Evolutionary conservation across 2,329 filamentous ascomycete species (phyloP).

Genomic region (Hypoxylon sp.): DNA sequence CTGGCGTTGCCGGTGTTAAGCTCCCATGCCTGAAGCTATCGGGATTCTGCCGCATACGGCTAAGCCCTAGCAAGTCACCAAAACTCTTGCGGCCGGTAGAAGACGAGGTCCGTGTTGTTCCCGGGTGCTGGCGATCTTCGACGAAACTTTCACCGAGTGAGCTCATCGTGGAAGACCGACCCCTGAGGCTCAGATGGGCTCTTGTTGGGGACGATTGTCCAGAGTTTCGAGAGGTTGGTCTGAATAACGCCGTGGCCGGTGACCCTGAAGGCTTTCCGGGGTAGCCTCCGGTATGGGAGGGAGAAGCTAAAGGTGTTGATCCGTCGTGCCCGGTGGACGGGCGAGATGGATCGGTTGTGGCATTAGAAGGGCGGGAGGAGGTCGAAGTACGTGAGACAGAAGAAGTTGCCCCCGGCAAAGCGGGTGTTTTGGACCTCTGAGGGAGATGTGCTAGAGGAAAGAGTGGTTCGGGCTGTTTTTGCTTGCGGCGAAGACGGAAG

Average conservation of each 20-base stretch:
- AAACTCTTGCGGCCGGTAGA: constrained; percentile 96
- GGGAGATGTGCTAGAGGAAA: constrained; percentile 92
- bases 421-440: constrained; percentile 70
- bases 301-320: constrained; percentile 56
- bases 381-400: constrained; percentile 58
- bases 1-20: constrained; percentile 78
- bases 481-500: constrained; percentile 84
- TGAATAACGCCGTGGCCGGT: constrained; percentile 66
- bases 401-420: constrained; percentile 55
- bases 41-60: constrained; percentile 84
- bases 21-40: constrained; percentile 80
- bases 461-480: constrained; percentile 80
- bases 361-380: constrained; percentile 48
- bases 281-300: constrained; percentile 51
- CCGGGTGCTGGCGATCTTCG: constrained; percentile 77
- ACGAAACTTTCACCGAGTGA: constrained; percentile 81
- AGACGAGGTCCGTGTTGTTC: constrained; percentile 81
- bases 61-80: constrained; percentile 85
- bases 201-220: constrained; percentile 79
- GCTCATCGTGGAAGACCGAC: constrained; percentile 90
- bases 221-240: constrained; percentile 64
- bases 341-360: constrained; percentile 44
- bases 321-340: constrained; percentile 52
- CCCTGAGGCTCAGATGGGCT: constrained; percentile 72
- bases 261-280: constrained; percentile 58